Conservation (phyloP, 345 rosid genomes). For the Ricinus communis region DNA sequence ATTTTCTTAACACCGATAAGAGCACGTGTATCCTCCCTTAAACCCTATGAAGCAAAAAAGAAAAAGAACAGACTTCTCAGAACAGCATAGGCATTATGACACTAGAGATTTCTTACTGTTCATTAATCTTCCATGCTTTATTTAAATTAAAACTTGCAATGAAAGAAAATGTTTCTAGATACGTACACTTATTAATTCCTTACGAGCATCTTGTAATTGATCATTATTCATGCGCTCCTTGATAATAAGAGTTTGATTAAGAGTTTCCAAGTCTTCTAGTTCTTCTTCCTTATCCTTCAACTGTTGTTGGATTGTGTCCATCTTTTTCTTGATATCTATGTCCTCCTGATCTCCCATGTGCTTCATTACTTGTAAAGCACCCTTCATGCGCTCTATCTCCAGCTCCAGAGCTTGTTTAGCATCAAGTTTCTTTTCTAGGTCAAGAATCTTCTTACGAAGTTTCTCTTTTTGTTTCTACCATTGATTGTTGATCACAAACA, state of each 20-base stretch:
- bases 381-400: slow-evolving; percentile 73
- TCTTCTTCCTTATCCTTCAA: slow-evolving; percentile 61
- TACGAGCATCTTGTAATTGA: slow-evolving; percentile 68
- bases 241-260: slow-evolving; percentile 46
- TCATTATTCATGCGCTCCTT: slow-evolving; percentile 53
- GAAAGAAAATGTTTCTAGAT: not conserved
- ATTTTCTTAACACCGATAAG: slow-evolving; percentile 50
- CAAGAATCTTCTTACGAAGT: slow-evolving; percentile 47
- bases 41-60: slow-evolving; percentile 38
- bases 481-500: slow-evolving; percentile 12
- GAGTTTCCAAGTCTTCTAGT: slow-evolving; percentile 32
- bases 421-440: slow-evolving; percentile 53
- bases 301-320: slow-evolving; percentile 38
- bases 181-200: slow-evolving; percentile 60
- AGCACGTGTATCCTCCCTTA: slow-evolving; percentile 20
- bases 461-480: slow-evolving; percentile 64
- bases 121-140: not conserved
- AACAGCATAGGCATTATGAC: not conserved
- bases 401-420: slow-evolving; percentile 68
- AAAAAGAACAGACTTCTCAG: slow-evolving; percentile 12
- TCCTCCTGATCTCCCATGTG: slow-evolving; percentile 67
- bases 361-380: slow-evolving; percentile 54
- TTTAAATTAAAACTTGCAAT: not conserved
- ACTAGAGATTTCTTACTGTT: not conserved
- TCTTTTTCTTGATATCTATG: slow-evolving; percentile 34